Evolutionary conservation across 139 green algal species (phyloP), one percentile per base, ranked within the genome.

Genomic region (Auxenochlorella pyrenoidosa): DNA sequence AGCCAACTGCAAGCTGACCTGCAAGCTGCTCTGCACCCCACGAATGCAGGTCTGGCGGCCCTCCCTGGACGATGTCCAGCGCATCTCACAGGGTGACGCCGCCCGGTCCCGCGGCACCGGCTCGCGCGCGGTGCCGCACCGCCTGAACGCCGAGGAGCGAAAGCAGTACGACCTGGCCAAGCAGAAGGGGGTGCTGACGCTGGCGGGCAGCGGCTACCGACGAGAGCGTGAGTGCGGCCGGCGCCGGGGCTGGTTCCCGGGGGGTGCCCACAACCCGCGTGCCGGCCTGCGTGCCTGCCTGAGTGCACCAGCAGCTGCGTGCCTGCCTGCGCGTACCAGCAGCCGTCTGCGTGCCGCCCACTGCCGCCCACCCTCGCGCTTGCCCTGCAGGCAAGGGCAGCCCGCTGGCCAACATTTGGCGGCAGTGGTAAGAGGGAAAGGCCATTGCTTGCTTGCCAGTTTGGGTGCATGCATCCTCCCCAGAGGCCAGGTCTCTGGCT

Each of bases 21-120:
- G n/a, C n/a, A n/a, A n/a, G n/a, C n/a, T n/a, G n/a, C n/a, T n/a
- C n/a, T n/a, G n/a, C n/a, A n/a, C n/a, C n/a, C n/a, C n/a, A n/a
- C n/a, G n/a, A n/a, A n/a, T 59, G 30, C 75, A 81, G 75, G 44
- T 89, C 0, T 94, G 91, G 87, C 82, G 94, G 0, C 93, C 94
- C 24, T 79, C 59, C 30, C 72, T 95, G 21, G 93, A 96, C 41
- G 94, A 96, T 75, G 92, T 96, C n/a, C 92, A 96, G 84, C 85
- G 90, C n/a, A 88, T 95, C 51, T 93, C 82, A 8, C 63, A 84
- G 36, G 93, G 93, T 3, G 84, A 91, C 19, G 83, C 82, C 2
- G 91, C 92, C 12, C 91, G 87, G 54, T 38, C 82, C 1, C 81
- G 93, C 24, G 93, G 93, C 43, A 95, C 91, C 44, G 94, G 94